Base-by-base conservation (phyloP, 352 stramenopile species). In the Phytophthora ohioensis region DNA sequence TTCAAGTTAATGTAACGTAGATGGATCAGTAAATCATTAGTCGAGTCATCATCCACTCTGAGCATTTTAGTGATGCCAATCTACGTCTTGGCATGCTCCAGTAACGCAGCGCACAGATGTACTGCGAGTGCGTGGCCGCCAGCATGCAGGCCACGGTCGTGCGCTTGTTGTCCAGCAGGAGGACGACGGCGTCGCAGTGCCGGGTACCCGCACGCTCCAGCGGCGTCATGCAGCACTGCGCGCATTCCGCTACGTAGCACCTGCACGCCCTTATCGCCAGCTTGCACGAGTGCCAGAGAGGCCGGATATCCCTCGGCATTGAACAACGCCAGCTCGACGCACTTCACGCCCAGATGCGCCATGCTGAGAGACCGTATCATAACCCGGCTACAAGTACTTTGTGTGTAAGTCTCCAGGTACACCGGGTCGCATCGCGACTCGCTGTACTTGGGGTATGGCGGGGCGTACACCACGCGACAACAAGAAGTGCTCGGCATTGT, bases 101-200 rank as follows among this genome's bases (percentile, higher is more conserved):
- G 49, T n/a, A 95, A 41, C 31, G 65, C 60, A 93, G 52, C 4
- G 79, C 64, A 27, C 84, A 92, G 4, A 91, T 74, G 42, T 78
- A 88, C 36, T 80, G 52, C 46, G 93, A 63, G 55, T 88, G 62
- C 85, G 92, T 88, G 3, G 88, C 85, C 9, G 68, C 85, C 38
- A 93, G 71, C 62, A 95, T 82, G 60, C 84, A 93, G 45, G 86
- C 85, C 35, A 90, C 86, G 57, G 85, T 91, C n/a, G 84, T 84
- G 51, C 78, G 72, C 60, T 95, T 68, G 64, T 95, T 93, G 60
- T 91, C 85, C 31, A 93, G 27, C 9, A 95, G 72, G 32, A 95
- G 77, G 3, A 93, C 67, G 69, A 95, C 88, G n/a, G 80, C 73
- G 21, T 84, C 76, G 31, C 65, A 61, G 9, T 58, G 68, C 38